Conservation (phyloP, 345 rosid genomes). For the Lepidium didymum region DNA sequence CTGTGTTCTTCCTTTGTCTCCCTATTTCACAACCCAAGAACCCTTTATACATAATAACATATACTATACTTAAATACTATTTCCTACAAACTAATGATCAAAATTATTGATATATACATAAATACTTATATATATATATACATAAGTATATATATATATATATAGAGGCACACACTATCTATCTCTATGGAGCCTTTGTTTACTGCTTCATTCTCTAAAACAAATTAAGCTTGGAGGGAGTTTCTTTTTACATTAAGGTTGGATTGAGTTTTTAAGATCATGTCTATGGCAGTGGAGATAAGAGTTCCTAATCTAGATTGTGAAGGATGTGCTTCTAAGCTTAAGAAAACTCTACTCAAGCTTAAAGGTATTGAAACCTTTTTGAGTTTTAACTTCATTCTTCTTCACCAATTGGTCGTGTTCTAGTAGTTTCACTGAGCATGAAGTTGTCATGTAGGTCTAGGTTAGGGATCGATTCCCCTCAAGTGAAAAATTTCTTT, state of each 20-base stretch:
- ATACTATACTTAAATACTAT: neutral
- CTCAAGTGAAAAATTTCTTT: too few species aligned
- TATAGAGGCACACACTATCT: neutral
- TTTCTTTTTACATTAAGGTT: neutral
- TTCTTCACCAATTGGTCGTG: neutral
- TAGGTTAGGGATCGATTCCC: too few species aligned
- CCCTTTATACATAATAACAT: constrained; percentile 9
- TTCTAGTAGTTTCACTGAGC: too few species aligned
- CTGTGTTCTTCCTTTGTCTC: constrained; percentile 35
- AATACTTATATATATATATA: neutral
- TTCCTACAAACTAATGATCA: neutral
- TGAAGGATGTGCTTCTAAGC: constrained; percentile 84
- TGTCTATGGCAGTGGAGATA: constrained; percentile 73
- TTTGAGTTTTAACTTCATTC: neutral
- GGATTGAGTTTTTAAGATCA: constrained; percentile 14
- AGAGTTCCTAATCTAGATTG: constrained; percentile 91
- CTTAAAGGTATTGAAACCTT: constrained; percentile 56
- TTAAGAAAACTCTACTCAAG: constrained; percentile 76
- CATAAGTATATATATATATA: neutral
- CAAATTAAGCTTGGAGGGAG: neutral
- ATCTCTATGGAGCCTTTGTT: neutral
- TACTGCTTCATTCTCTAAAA: constrained; percentile 10
- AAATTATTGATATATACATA: neutral
- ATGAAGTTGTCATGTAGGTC: too few species aligned
- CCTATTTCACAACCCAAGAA: constrained; percentile 46